A percentile compares a stretch with the other conserved stretches of the same genome.
Evolutionary conservation across 2,329 filamentous ascomycete species (phyloP).

Genomic region (Paraphoma chrysanthemicola): DNA sequence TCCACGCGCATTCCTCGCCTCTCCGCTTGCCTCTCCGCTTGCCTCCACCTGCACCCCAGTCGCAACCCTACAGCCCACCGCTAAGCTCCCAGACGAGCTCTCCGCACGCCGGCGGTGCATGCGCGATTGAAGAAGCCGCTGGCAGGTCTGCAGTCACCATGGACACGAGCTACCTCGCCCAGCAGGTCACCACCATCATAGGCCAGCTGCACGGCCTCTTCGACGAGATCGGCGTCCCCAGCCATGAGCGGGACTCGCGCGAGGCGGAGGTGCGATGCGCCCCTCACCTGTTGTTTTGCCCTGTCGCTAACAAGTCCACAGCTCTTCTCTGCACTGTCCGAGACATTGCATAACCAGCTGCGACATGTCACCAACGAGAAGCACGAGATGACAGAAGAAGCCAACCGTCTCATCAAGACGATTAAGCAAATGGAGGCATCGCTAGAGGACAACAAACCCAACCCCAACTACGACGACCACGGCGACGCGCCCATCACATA

Average conservation of each 20-base stretch:
- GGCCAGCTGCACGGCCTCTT: slow-evolving; percentile 92
- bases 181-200: slow-evolving; percentile 95
- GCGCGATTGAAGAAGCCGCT: slow-evolving; percentile 39
- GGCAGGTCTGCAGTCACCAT: slow-evolving; percentile 59
- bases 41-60: slow-evolving; percentile 1
- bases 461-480: slow-evolving; percentile 70
- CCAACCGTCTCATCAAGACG: slow-evolving; percentile 79
- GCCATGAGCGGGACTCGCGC: slow-evolving; percentile 87
- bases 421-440: slow-evolving; percentile 95
- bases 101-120: slow-evolving; percentile 32
- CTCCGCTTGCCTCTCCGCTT: slow-evolving; percentile 13
- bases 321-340: slow-evolving; percentile 91
- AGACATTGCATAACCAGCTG: slow-evolving; percentile 89
- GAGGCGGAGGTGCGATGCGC: slow-evolving; percentile 76
- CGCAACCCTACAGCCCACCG: not conserved
- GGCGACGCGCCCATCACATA: slow-evolving; percentile 80
- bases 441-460: slow-evolving; percentile 75
- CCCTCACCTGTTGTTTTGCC: not conserved
- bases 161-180: slow-evolving; percentile 90
- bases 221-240: slow-evolving; percentile 95
- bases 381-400: slow-evolving; percentile 87
- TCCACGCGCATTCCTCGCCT: slow-evolving; percentile 13
- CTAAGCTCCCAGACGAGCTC: not conserved
- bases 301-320: slow-evolving; percentile 48
- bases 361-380: slow-evolving; percentile 86